Evolutionary conservation across 495 filamentous ascomycete species (phyloP).

Genomic region (Glarea lozoyensis): DNA sequence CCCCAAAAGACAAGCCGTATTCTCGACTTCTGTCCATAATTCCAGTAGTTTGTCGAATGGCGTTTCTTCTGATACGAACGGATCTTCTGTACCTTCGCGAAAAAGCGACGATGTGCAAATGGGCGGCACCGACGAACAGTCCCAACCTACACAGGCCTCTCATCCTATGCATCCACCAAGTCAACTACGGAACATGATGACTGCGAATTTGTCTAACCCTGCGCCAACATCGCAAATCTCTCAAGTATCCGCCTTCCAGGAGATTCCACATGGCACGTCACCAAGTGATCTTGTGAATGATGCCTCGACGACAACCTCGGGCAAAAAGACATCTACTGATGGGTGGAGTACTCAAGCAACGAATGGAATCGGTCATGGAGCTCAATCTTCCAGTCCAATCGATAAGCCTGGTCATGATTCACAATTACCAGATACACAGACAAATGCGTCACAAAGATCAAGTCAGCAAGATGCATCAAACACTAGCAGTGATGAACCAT

Average conservation of each 20-base stretch:
- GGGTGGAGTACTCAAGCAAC: constrained; percentile 55
- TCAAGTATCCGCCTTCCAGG: constrained; percentile 64
- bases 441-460: constrained; percentile 7
- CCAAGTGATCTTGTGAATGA: constrained; percentile 71
- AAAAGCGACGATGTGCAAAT: constrained; percentile 48
- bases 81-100: constrained; percentile 51
- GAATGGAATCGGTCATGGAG: constrained; percentile 38
- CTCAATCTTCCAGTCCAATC: constrained; percentile 18
- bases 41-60: constrained; percentile 45
- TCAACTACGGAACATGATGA: constrained; percentile 19
- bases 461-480: constrained; percentile 5
- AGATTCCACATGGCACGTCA: constrained; percentile 67
- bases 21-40: constrained; percentile 20
- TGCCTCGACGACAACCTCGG: constrained; percentile 79
- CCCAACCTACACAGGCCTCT: constrained; percentile 24
- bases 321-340: constrained; percentile 51
- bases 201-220: constrained; percentile 15
- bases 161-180: constrained; percentile 18
- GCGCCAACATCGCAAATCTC: constrained; percentile 37
- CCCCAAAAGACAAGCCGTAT: constrained; percentile 23
- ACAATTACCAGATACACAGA: constrained; percentile 53
- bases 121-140: constrained; percentile 46
- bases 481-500: constrained; percentile 22
- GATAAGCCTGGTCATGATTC: constrained; percentile 25
- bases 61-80: constrained; percentile 49